These are phyloP conservation scores for Peribolospora baueri DNA, from an alignment of 768 basidiomycete genomes.

Conservation along the genomic window DNA sequence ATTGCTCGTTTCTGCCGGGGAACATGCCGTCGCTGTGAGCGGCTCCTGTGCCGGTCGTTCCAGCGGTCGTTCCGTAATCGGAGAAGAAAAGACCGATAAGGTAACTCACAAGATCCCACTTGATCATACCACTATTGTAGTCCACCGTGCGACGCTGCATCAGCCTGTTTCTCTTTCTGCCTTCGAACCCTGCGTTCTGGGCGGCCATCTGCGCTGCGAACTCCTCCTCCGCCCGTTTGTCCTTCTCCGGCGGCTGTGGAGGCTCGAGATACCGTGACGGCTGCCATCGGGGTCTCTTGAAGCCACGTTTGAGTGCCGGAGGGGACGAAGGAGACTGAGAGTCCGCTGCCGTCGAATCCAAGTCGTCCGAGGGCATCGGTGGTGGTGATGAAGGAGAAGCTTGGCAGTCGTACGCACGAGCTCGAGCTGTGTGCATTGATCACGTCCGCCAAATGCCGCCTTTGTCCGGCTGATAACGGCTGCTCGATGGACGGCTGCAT, in stretches of 20 bases:
- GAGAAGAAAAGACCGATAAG: not conserved
- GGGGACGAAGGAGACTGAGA: too few species aligned
- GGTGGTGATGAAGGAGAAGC: too few species aligned
- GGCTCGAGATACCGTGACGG: conserved; percentile 42
- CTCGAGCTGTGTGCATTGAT: too few species aligned
- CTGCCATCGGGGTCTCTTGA: conserved; percentile 28
- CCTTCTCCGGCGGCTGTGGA: conserved; percentile 47
- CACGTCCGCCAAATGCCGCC: too few species aligned
- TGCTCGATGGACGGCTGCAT: too few species aligned
- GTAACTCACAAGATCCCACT: conserved; percentile 52
- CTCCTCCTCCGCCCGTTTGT: conserved; percentile 55
- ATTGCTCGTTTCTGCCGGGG: conserved; percentile 9
- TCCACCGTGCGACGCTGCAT: conserved; percentile 58
- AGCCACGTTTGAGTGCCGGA: too few species aligned
- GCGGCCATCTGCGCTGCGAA: conserved; percentile 32
- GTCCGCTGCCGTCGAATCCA: too few species aligned
- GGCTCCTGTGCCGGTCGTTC: not conserved
- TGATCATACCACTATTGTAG: conserved; percentile 65
- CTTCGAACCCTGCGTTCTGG: conserved; percentile 18
- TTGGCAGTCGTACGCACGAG: too few species aligned
- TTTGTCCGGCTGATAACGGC: too few species aligned
- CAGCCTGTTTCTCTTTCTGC: conserved; percentile 73
- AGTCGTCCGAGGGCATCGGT: too few species aligned
- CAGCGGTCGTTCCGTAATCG: not conserved
- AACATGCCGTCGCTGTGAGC: not conserved